phyloP scores from a whole-genome alignment of 1,139 yeast genomes.

The Meyerozyma carpophila region DNA sequence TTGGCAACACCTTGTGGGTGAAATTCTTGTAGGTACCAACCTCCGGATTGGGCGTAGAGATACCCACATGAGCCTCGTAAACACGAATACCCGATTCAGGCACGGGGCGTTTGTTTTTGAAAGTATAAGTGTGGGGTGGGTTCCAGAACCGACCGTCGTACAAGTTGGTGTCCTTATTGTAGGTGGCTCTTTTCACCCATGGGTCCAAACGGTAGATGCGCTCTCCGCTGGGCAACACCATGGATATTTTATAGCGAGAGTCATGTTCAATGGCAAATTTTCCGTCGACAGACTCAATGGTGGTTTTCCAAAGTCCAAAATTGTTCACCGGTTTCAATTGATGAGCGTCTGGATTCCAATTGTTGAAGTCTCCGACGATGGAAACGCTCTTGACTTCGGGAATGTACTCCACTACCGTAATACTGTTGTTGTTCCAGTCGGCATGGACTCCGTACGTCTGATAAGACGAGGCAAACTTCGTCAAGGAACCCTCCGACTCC shows the following conservation, averaged over 20 bases:
- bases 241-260: slow-evolving; percentile 68
- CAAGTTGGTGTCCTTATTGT: slow-evolving; percentile 38
- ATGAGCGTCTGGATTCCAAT: slow-evolving; percentile 65
- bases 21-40: slow-evolving; percentile 84
- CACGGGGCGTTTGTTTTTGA: slow-evolving; percentile 60
- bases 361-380: slow-evolving; percentile 84
- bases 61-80: slow-evolving; percentile 96
- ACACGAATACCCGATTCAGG: slow-evolving; percentile 59
- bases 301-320: slow-evolving; percentile 66
- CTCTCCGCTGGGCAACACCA: slow-evolving; percentile 64
- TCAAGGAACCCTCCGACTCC: slow-evolving; percentile 41
- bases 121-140: slow-evolving; percentile 54
- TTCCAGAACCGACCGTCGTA: slow-evolving; percentile 95
- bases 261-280: slow-evolving; percentile 73
- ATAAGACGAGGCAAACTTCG: slow-evolving; percentile 55
- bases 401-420: slow-evolving; percentile 76
- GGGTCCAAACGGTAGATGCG: slow-evolving; percentile 80
- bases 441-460: slow-evolving; percentile 73
- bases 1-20: slow-evolving; percentile 74
- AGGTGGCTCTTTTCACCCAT: slow-evolving; percentile 82
- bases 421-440: slow-evolving; percentile 41
- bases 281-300: slow-evolving; percentile 50
- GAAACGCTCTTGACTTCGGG: slow-evolving; percentile 77
- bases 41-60: slow-evolving; percentile 83
- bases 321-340: slow-evolving; percentile 48